Base-by-base conservation (phyloP, 208 protist genomes). In the Leishmania turanica region DNA sequence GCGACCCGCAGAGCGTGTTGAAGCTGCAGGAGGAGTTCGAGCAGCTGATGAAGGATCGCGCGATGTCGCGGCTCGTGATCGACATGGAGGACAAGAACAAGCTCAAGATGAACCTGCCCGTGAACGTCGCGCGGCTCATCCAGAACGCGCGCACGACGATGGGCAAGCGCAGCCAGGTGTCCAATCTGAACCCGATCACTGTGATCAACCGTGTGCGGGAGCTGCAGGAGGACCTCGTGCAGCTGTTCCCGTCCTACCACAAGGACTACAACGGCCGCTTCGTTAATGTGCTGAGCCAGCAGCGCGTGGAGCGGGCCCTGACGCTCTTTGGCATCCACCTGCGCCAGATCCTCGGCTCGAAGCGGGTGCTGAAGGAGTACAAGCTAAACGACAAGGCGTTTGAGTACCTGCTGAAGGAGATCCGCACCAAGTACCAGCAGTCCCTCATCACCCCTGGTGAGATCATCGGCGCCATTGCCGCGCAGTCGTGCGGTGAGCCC, bases 401-500 rank as follows among this genome's bases (percentile, higher is more conserved):
- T 81, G 92, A 99, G 47, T 99, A 97, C 89, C 60, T 99, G 49
- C 51, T 99, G 19, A 99, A 98, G 83, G 98, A 99, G 83, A 98
- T 99, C 71, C 85, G 96, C 45, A 92, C 84, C 45, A 96, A 96
- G 62, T 99, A 99, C 90, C 83, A 97, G 53, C 89, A 96, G 79
- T 90, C 98, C 7, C 79, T 98, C n/a, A 95, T 95, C 58, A 88
- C 97, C 40, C 99, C 99, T 31, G 99, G 99, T 65, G 99, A 99
- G 88, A 99, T 98, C 87, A 99, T 99, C 82, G 99, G 99, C 65
- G 93, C 98, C 27, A 94, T 99, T 54, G 99, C 99, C 31, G 99
- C 99, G 19, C 99, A 99, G 94, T 99, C 98, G 13, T 99, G 99
- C 80, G 99, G 99, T 51, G 99, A 99, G 89, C 99, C 99, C 21